Evolutionary conservation across 2,329 filamentous ascomycete genomes (phyloP), one percentile per base, ranked within the genome.

Genomic region (Xylariaceae sp.): DNA sequence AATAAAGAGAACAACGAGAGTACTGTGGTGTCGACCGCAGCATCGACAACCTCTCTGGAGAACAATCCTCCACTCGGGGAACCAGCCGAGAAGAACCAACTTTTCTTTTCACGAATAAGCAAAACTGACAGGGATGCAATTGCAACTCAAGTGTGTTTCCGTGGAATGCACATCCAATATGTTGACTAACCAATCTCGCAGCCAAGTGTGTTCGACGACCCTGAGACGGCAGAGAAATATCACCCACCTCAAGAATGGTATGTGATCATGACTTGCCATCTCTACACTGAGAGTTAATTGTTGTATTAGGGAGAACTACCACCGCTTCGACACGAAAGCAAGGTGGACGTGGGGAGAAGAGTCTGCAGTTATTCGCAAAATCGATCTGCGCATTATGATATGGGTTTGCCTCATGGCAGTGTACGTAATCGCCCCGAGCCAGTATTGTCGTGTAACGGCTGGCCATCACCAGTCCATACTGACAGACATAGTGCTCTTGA

Each of bases 321-420:
- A 66, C 41, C 61, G 65, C 3, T 68, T 68, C 31, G 65, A 68
- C 36, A 60, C 65, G 0, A 50, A 48, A 15, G 63, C 63, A 35
- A 56, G 64, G 42, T 68, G 66, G 65, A 67, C 65, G 0, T 68
- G 63, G 63, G 57, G 39, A 6, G 66, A 68, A 39, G 66, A 66
- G 44, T 52, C 56, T 10, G 48, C 54, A 1, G 55, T 68, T 4
- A 54, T 68, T 7, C 52, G 58, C 7, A 63, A 60, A 47, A 59
- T 67, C 33, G 66, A 68, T 40, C 55, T 47, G 40, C 55, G 54
- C 1, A 75, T 77, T 49, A 74, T 75, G 71, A 47, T 72, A 2
- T 77, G 71, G 66, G 62, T 69, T 1, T 75, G 75, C 33, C 57
- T 77, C 50, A 75, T 73, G 70, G 75, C 76, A 44, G 39, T 44